Evolutionary conservation across 768 basidiomycete species (phyloP).

Genomic region (Lactifluus rugatus): DNA sequence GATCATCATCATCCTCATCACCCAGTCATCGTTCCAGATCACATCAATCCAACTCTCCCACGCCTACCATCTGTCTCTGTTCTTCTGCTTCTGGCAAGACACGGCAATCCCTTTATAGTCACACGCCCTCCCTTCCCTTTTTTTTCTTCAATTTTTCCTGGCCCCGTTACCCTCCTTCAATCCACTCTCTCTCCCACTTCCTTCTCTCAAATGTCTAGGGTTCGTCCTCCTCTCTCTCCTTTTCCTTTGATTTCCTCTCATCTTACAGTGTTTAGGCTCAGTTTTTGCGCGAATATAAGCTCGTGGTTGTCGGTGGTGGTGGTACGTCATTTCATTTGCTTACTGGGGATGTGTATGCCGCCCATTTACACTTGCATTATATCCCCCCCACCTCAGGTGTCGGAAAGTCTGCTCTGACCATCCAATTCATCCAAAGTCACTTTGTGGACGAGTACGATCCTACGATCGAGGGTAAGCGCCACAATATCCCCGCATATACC

Average conservation of each 20-base stretch:
- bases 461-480: slow-evolving; percentile 73
- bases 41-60: background rate
- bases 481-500: background rate
- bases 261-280: slow-evolving; percentile 45
- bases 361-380: background rate
- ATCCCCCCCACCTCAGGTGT: slow-evolving; percentile 33
- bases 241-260: background rate
- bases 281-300: slow-evolving; percentile 94
- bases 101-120: background rate
- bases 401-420: slow-evolving; percentile 89
- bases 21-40: background rate
- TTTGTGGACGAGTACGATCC: slow-evolving; percentile 93
- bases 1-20: background rate
- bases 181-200: background rate
- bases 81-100: background rate
- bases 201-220: slow-evolving; percentile 27
- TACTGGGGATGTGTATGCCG: background rate
- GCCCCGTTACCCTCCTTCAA: background rate
- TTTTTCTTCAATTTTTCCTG: background rate
- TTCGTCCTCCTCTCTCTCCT: slow-evolving; percentile 16
- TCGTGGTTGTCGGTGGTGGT: slow-evolving; percentile 97
- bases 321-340: slow-evolving; percentile 38
- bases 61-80: background rate
- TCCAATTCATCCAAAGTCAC: slow-evolving; percentile 95
- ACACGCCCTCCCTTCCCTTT: background rate